A percentile compares a stretch with the other conserved stretches of the same genome.
phyloP scores from a whole-genome alignment of 208 protist genomes.

The Trypanosoma congolense region DNA sequence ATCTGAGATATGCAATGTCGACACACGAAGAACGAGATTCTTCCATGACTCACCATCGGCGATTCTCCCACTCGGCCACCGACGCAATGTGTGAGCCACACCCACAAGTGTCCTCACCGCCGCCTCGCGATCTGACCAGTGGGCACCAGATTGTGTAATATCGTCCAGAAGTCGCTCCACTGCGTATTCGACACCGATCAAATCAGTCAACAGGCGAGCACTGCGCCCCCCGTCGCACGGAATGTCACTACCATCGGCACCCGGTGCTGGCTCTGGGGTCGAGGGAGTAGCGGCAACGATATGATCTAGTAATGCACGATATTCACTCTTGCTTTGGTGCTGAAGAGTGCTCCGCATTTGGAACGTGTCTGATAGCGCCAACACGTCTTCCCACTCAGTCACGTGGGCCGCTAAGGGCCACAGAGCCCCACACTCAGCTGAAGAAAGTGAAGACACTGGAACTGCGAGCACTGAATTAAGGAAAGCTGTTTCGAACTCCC shows the following conservation, averaged over 20 bases:
- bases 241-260: too few species aligned
- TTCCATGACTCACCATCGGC: slow-evolving; percentile 10
- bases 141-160: slow-evolving; percentile 3
- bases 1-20: slow-evolving; percentile 19
- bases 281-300: slow-evolving; percentile 11
- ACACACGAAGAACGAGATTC: slow-evolving; percentile 11
- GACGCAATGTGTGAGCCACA: slow-evolving; percentile 19
- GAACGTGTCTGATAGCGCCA: slow-evolving; percentile 35
- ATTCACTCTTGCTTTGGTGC: slow-evolving; percentile 30
- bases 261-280: neutral
- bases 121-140: slow-evolving; percentile 15
- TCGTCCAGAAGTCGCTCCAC: slow-evolving; percentile 16
- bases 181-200: slow-evolving; percentile 26
- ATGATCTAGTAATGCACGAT: slow-evolving; percentile 27
- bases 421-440: slow-evolving; percentile 26
- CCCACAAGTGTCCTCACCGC: slow-evolving; percentile 18
- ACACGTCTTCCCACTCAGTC: slow-evolving; percentile 28
- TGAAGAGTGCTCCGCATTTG: slow-evolving; percentile 26
- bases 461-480: slow-evolving; percentile 22
- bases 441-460: slow-evolving; percentile 15
- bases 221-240: too few species aligned
- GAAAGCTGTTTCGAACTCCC: slow-evolving; percentile 19
- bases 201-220: slow-evolving; percentile 31
- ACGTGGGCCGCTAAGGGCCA: slow-evolving; percentile 36
- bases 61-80: slow-evolving; percentile 20